Conservation (phyloP, 495 filamentous ascomycete genomes). For the Podospora pseudocomata region DNA sequence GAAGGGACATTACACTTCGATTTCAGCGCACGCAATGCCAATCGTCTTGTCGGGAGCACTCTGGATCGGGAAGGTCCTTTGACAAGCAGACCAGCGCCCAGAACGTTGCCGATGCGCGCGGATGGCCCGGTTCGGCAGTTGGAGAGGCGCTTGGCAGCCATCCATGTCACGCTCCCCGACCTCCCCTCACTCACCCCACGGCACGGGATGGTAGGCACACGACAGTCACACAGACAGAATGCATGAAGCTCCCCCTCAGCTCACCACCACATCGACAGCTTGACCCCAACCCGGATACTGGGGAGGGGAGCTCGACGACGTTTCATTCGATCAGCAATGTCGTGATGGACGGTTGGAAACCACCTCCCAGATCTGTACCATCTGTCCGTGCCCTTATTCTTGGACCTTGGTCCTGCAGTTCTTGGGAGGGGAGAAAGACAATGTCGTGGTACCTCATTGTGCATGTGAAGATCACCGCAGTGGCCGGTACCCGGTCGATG, state of each 20-base stretch:
- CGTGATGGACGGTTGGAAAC: background rate
- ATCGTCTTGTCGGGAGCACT: conserved; percentile 2
- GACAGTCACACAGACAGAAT: background rate
- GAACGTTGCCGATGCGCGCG: background rate
- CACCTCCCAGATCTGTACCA: conserved; percentile 8
- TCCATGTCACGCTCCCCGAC: background rate
- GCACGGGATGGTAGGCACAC: conserved; percentile 2
- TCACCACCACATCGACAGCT: background rate
- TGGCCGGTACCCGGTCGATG: background rate
- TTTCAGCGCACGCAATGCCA: conserved; percentile 7
- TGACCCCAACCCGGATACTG: background rate
- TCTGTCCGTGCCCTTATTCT: background rate
- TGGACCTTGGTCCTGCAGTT: background rate
- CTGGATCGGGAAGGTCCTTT: conserved; percentile 9
- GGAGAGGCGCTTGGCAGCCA: conserved; percentile 7
- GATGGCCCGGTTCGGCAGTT: conserved; percentile 21
- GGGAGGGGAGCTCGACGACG: background rate
- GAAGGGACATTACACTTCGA: background rate
- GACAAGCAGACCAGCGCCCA: background rate
- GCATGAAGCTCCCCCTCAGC: background rate
- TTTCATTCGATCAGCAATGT: conserved; percentile 7
- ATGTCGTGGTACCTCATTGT: background rate
- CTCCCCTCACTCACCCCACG: conserved; percentile 7
- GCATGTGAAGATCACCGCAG: background rate
- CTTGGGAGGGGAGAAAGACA: background rate